These are phyloP conservation scores for Capsella bursapastoris DNA, from an alignment of 345 rosid genomes.

Conservation along the genomic window DNA sequence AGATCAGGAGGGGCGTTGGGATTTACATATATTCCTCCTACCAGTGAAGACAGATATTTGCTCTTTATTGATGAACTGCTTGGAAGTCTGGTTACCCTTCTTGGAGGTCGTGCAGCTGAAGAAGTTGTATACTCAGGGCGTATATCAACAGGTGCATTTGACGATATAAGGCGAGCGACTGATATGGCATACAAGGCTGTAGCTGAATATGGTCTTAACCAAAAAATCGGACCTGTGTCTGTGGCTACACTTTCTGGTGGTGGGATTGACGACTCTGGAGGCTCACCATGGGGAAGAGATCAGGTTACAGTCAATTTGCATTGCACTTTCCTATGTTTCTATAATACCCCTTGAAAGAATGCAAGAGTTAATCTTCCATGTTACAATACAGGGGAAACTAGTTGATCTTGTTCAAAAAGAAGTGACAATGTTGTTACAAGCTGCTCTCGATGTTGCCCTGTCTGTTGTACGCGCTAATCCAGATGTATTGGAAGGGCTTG, in stretches of 20 bases:
- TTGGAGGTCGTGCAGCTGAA: conserved; percentile 99
- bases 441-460: conserved; percentile 77
- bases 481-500: conserved; percentile 88
- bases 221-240: conserved; percentile 83
- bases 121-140: conserved; percentile 89
- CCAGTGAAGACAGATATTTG: conserved; percentile 85
- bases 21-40: conserved; percentile 83
- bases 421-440: conserved; percentile 76
- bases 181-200: conserved; percentile 96
- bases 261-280: conserved; percentile 81
- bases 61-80: conserved; percentile 91
- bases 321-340: conserved; percentile 3
- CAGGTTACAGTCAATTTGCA: conserved; percentile 55
- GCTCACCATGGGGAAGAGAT: conserved; percentile 83
- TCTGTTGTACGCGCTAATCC: conserved; percentile 86
- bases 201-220: conserved; percentile 97
- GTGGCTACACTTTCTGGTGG: conserved; percentile 84
- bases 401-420: conserved; percentile 93
- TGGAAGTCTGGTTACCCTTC: conserved; percentile 95
- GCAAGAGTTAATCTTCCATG: neutral
- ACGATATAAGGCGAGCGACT: conserved; percentile 93
- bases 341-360: conserved; percentile 5
- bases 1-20: conserved; percentile 98
- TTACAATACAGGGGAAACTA: conserved; percentile 74
- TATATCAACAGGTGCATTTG: conserved; percentile 92